Conservation (phyloP, 2,329 filamentous ascomycete species). For the Dactylellina haptotyla region DNA sequence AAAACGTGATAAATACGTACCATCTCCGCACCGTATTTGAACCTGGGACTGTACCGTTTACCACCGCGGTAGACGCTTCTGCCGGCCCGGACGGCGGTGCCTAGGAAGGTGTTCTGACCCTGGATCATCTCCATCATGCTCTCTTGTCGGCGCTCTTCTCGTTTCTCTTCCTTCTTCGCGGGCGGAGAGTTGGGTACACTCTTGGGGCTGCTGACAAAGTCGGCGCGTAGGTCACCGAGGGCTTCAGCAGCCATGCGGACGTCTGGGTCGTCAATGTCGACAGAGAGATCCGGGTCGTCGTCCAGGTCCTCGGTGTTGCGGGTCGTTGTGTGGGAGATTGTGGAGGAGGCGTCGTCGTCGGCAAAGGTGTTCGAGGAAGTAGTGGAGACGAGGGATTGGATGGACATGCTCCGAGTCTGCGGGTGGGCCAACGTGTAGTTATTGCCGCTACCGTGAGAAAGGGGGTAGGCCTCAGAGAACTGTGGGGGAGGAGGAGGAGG, state of each 20-base stretch:
- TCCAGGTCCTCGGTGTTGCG: conserved; percentile 51
- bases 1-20: conserved; percentile 34
- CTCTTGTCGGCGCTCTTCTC: conserved; percentile 60
- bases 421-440: conserved; percentile 3
- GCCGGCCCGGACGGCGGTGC: conserved; percentile 42
- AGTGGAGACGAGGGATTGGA: conserved; percentile 47
- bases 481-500: conserved; percentile 13
- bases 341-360: conserved; percentile 50
- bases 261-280: conserved; percentile 71
- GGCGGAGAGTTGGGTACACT: conserved; percentile 57
- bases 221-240: conserved; percentile 73
- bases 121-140: conserved; percentile 69
- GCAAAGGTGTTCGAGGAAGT: conserved; percentile 41
- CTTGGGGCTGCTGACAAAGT: conserved; percentile 57
- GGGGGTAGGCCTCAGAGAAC: neutral
- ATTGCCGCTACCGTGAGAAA: conserved; percentile 8
- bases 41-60: conserved; percentile 76
- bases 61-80: conserved; percentile 50
- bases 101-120: conserved; percentile 68
- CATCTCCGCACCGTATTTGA: conserved; percentile 77
- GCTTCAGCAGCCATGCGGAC: conserved; percentile 78
- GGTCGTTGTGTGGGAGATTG: conserved; percentile 47
- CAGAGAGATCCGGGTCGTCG: conserved; percentile 29
- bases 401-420: conserved; percentile 51
- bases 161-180: conserved; percentile 58